Base-by-base conservation (phyloP, 2,329 filamentous ascomycete species). In the Microsporum canis region DNA sequence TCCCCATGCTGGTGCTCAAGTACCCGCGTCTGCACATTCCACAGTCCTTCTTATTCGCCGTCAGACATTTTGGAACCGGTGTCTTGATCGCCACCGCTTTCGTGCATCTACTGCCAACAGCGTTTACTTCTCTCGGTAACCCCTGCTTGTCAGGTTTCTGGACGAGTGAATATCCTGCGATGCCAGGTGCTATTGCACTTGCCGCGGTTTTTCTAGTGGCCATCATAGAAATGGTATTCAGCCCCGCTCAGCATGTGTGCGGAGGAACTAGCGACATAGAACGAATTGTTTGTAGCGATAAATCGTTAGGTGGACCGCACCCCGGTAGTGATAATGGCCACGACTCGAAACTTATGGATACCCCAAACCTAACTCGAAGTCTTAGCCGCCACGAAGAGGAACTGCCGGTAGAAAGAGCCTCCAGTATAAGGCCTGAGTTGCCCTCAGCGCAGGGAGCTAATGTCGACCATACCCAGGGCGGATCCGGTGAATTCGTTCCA, bases 61-160 rank as follows among this genome's bases (percentile, higher is more conserved):
- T 84, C 68, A 84, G 87, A 65, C 87, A 90, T 75, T 88, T 89
- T 65, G 88, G 89, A 69, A 94, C 89, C 0, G 89, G 89, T 62
- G 89, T 94, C 23, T 78, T 94, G n/a, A 86, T 94, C 64, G 88
- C 89, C 8, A 94, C 89, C 0, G 88, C 89, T 60, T 94, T 94
- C 69, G 88, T 92, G 31, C 88, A 92, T 75, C 78, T 88, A 10
- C 80, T 87, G 3, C 85, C 84, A 60, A 88, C 83, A 31, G 85
- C 86, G 0, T 88, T 88, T 67, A 72, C 79, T 62, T 86, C 84
- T 45, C 76, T 88, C 23, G 86, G 81, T 65, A 82, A 88, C 64
- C 85, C 85, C 49, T 88, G 86, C 68, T 69, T 79, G 27, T 73
- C 76, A 0, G 63, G 67, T 29, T 78, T 79, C 65, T 78, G 77